These are phyloP conservation scores for Stereocaulon alpinum DNA, from an alignment of 495 filamentous ascomycete genomes.

Conservation along the genomic window DNA sequence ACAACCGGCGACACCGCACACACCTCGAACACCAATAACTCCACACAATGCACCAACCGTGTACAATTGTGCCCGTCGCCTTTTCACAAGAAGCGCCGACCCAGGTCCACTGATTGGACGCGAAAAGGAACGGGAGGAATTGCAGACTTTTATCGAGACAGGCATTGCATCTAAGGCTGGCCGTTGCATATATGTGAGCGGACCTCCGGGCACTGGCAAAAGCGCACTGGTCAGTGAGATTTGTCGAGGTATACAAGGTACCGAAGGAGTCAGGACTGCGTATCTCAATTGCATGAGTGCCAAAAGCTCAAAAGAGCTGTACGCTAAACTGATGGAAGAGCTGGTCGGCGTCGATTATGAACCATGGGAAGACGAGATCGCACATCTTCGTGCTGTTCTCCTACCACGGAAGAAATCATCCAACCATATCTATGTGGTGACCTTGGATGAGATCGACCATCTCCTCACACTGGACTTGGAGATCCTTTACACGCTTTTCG, in stretches of 20 bases:
- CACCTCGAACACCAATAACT: slow-evolving; percentile 54
- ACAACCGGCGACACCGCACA: slow-evolving; percentile 57
- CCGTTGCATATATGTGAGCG: slow-evolving; percentile 91
- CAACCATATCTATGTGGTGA: slow-evolving; percentile 57
- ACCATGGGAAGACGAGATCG: slow-evolving; percentile 41
- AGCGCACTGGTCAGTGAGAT: slow-evolving; percentile 83
- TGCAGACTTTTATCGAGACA: slow-evolving; percentile 57
- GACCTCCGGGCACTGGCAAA: slow-evolving; percentile 92
- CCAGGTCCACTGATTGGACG: slow-evolving; percentile 73
- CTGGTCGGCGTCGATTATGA: slow-evolving; percentile 49
- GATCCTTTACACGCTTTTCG: slow-evolving; percentile 80
- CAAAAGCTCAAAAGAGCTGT: slow-evolving; percentile 72
- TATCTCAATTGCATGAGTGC: slow-evolving; percentile 97
- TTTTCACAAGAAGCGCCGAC: slow-evolving; percentile 70
- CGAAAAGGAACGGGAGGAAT: slow-evolving; percentile 63
- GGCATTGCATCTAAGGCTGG: slow-evolving; percentile 49
- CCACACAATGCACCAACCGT: slow-evolving; percentile 52
- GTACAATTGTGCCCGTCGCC: slow-evolving; percentile 75
- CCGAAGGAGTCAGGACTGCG: slow-evolving; percentile 46
- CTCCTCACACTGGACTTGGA: slow-evolving; percentile 77
- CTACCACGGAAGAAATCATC: slow-evolving; percentile 42
- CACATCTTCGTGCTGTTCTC: slow-evolving; percentile 53
- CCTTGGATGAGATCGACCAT: slow-evolving; percentile 91
- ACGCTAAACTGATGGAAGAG: slow-evolving; percentile 58
- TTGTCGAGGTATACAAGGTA: slow-evolving; percentile 44